A percentile compares a stretch with the other conserved stretches of the same genome.
Evolutionary conservation across 129 eudicot species (phyloP).

Genomic region (Escallonia rubra): DNA sequence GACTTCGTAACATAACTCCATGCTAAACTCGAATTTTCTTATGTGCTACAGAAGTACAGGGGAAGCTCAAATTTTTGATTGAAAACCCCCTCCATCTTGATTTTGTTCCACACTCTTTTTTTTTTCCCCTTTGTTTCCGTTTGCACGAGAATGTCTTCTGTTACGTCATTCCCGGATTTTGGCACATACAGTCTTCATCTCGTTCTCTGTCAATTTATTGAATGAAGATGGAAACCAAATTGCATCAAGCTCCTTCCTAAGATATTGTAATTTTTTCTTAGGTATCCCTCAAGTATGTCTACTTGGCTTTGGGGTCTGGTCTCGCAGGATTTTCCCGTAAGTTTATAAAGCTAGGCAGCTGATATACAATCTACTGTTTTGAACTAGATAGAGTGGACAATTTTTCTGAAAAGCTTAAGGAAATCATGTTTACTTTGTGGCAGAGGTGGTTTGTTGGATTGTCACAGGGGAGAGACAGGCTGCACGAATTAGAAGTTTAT

Average conservation of each 20-base stretch:
- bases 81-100: neutral
- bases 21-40: too few species aligned
- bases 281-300: conserved; percentile 28
- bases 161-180: neutral
- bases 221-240: neutral
- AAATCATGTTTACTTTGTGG: neutral
- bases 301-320: conserved; percentile 32
- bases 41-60: too few species aligned
- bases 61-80: too few species aligned
- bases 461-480: conserved; percentile 45
- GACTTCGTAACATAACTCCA: too few species aligned
- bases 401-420: neutral
- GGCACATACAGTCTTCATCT: neutral
- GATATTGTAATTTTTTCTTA: conserved; percentile 3
- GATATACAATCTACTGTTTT: neutral
- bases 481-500: conserved; percentile 21
- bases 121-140: neutral
- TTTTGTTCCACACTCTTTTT: neutral
- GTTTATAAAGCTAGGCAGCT: conserved; percentile 8
- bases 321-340: conserved; percentile 30
- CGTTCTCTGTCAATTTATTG: neutral
- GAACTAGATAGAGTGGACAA: neutral
- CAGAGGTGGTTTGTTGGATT: conserved; percentile 40
- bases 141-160: too few species aligned
- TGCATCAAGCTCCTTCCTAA: neutral